These are phyloP conservation scores for Yamadazyma pseudoaaseri DNA, from an alignment of 1,139 yeast genomes.

Conservation along the genomic window DNA sequence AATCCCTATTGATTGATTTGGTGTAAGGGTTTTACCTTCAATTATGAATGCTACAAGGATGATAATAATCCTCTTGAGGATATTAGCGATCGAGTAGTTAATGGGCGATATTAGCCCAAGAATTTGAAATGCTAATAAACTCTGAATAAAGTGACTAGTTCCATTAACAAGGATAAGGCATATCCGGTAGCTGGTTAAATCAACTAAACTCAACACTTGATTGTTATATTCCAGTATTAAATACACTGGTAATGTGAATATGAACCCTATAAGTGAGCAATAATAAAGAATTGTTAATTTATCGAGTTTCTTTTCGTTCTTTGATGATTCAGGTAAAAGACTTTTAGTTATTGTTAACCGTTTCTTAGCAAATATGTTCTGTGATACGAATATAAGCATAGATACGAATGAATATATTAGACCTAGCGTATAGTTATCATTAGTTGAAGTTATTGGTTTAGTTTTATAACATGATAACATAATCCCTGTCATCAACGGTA, in stretches of 20 bases:
- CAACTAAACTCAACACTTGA: slow-evolving; percentile 29
- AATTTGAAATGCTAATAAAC: slow-evolving; percentile 84
- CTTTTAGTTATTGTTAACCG: slow-evolving; percentile 53
- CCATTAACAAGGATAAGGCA: slow-evolving; percentile 60
- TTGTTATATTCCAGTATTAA: slow-evolving; percentile 59
- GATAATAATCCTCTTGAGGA: slow-evolving; percentile 82
- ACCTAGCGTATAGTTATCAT: slow-evolving; percentile 48
- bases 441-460: slow-evolving; percentile 4
- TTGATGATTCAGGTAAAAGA: slow-evolving; percentile 19
- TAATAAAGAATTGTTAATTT: slow-evolving; percentile 80
- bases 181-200: slow-evolving; percentile 32
- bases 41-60: slow-evolving; percentile 77
- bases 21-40: slow-evolving; percentile 60
- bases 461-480: slow-evolving; percentile 74
- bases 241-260: slow-evolving; percentile 77
- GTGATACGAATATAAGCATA: slow-evolving; percentile 84
- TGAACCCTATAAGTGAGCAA: slow-evolving; percentile 80
- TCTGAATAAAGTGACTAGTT: slow-evolving; percentile 77
- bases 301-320: slow-evolving; percentile 54
- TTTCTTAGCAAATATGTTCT: slow-evolving; percentile 86
- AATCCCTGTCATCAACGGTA: slow-evolving; percentile 80
- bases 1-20: slow-evolving; percentile 67
- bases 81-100: slow-evolving; percentile 87
- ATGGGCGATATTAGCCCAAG: slow-evolving; percentile 85
- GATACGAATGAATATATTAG: slow-evolving; percentile 74